Percentiles rank a stretch among this genome's conserved stretches.
These are phyloP conservation scores for Collybia mongolica DNA, from an alignment of 768 basidiomycete species.

Conservation along the genomic window DNA sequence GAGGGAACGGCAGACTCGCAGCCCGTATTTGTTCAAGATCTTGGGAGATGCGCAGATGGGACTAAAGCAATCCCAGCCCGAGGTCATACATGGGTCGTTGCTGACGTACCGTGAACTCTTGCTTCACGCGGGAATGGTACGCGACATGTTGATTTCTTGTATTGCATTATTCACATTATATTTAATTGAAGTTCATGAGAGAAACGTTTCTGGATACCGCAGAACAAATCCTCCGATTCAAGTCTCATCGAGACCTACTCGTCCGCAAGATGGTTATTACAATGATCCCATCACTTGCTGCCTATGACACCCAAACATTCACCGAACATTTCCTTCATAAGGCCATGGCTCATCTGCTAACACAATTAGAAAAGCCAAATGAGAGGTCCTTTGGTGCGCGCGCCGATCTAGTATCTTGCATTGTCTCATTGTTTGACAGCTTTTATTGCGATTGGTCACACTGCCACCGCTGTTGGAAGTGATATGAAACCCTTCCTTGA, in stretches of 20 bases:
- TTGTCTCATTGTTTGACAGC: conserved; percentile 43
- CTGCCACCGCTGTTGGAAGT: conserved; percentile 86
- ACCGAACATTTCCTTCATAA: conserved; percentile 89
- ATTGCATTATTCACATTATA: neutral
- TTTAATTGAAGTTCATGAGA: conserved; percentile 71
- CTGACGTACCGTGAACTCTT: conserved; percentile 90
- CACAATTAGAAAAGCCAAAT: conserved; percentile 83
- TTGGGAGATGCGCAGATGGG: conserved; percentile 85
- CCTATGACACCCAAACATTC: conserved; percentile 92
- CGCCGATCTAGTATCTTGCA: neutral
- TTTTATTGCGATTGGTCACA: conserved; percentile 95
- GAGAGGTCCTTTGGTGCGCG: conserved; percentile 85
- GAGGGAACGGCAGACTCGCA: conserved; percentile 66
- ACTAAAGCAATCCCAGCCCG: conserved; percentile 75
- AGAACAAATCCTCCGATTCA: conserved; percentile 87
- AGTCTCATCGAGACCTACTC: conserved; percentile 80
- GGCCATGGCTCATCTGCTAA: conserved; percentile 89
- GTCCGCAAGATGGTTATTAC: conserved; percentile 95
- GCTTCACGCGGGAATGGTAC: conserved; percentile 90
- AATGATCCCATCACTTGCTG: conserved; percentile 91
- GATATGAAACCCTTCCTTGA: conserved; percentile 97
- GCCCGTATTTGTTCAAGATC: conserved; percentile 74
- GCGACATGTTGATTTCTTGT: conserved; percentile 20
- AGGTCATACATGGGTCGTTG: conserved; percentile 90
- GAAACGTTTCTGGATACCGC: conserved; percentile 85